Evolutionary conservation across 2,329 filamentous ascomycete species (phyloP).

Genomic region (Chaetomium olivaceum): DNA sequence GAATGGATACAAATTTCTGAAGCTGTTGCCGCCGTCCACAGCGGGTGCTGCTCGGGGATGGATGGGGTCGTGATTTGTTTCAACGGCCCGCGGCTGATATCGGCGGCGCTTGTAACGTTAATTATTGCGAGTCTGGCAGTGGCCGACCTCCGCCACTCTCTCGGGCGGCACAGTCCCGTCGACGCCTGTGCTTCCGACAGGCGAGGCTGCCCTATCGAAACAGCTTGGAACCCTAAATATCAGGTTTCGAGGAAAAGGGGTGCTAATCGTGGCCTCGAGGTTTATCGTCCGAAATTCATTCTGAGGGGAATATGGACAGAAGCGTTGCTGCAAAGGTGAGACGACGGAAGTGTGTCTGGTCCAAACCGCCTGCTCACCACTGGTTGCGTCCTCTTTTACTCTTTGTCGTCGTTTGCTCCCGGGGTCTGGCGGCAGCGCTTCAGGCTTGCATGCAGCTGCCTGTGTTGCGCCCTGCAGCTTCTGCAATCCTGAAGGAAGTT

Average conservation of each 20-base stretch:
- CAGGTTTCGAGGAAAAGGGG: background rate
- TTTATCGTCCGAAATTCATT: conserved; percentile 2
- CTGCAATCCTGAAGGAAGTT: background rate
- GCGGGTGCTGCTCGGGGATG: background rate
- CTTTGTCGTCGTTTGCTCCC: conserved; percentile 11
- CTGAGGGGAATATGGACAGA: background rate
- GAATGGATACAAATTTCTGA: background rate
- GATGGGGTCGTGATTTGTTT: background rate
- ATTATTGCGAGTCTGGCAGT: background rate
- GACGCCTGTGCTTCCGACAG: background rate
- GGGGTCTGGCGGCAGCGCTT: conserved; percentile 15
- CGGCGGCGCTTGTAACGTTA: conserved; percentile 2
- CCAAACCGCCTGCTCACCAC: background rate
- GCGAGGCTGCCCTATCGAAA: background rate
- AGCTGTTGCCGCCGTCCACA: background rate
- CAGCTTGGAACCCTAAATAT: background rate
- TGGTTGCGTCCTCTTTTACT: conserved; percentile 2
- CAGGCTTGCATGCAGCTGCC: conserved; percentile 16
- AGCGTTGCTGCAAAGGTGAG: background rate
- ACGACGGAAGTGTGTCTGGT: background rate
- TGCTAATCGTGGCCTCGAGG: background rate
- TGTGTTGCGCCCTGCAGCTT: conserved; percentile 4
- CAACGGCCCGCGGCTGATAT: background rate
- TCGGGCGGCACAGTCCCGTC: conserved; percentile 5
- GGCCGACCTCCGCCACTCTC: conserved; percentile 4